phyloP scores from a whole-genome alignment of 768 basidiomycete species.

The Paxillus rubicundulus region DNA sequence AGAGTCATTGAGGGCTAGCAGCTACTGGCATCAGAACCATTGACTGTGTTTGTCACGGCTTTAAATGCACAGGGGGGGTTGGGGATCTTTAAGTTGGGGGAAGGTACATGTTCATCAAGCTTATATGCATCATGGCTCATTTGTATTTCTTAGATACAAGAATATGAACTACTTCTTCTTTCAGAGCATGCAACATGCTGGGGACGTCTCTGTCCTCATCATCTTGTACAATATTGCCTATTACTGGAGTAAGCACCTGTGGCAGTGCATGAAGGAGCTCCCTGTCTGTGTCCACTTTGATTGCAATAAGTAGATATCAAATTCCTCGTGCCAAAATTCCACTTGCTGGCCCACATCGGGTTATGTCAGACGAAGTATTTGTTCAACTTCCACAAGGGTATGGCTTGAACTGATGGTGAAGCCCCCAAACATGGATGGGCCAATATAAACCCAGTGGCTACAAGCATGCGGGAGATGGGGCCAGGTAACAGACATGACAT shows the following conservation, averaged over 20 bases:
- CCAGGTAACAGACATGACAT: conserved; percentile 31
- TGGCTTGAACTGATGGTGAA: conserved; percentile 20
- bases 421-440: conserved; percentile 36
- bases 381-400: conserved; percentile 22
- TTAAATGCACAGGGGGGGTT: no score
- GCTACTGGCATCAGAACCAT: conserved; percentile 30
- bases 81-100: no score
- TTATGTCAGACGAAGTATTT: conserved; percentile 29
- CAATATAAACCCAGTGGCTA: conserved; percentile 27
- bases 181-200: background rate
- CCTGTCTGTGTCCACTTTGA: no score
- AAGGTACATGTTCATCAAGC: no score
- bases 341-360: conserved; percentile 32
- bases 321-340: conserved; percentile 38
- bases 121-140: no score
- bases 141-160: no score
- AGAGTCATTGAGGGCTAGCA: conserved; percentile 5
- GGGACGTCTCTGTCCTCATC: background rate
- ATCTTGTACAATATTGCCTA: conserved; percentile 17
- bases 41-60: conserved; percentile 23
- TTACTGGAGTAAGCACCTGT: conserved; percentile 10
- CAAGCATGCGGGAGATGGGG: conserved; percentile 36
- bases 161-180: conserved; percentile 18
- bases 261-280: no score
- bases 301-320: no score